Base-by-base conservation (phyloP, 2,329 filamentous ascomycete species). In the Moelleriella libera region DNA sequence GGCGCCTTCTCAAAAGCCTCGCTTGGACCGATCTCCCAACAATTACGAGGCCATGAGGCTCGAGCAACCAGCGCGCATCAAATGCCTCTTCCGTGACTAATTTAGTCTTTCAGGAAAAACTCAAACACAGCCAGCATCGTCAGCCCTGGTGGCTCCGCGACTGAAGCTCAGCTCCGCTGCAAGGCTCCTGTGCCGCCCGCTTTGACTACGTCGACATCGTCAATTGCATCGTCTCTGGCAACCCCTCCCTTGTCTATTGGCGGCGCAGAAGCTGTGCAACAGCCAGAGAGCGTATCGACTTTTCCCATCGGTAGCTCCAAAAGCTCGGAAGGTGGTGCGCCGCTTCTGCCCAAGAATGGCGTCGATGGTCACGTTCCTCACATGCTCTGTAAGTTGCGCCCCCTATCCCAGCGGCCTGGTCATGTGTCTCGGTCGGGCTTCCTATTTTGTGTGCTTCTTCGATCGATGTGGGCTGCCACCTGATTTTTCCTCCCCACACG, bases 361-460 rank as follows among this genome's bases (percentile, higher is more conserved):
- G 53, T 62, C 44, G 67, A 72, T 41, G 63, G 63, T 57, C 71
- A 73, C 53, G 63, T 69, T 49, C 66, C 70, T 53, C 68, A 71
- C 58, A 62, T 70, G 56, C 62, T 71, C 53, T 70, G 71, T 74
- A 68, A 68, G 70, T 68, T 29, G 40, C 43, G 37, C 30, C 40
- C 9, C 30, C 21, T 31, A 12, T 31, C 14, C 11, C 30, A 28
- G 28, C 34, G 21, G 30, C 43, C 28, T 21, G 41, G 41, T 43
- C 37, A 31, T 53, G 48, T 46, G 49, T 39, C 5, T 45, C 34
- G 32, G 34, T 6, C n/a, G 14, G 32, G 21, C 28, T 45, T 53
- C 46, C 47, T 47, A 28, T 51, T 47, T 47, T 14, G 42, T 41
- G 28, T 44, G 37, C 43, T 44, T 40, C 31, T 39, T 9, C 9